A percentile compares a stretch with the other conserved stretches of the same genome.
These are phyloP conservation scores for Mycena sp. DNA, from an alignment of 1,284 basidiomycete species.

Conservation along the genomic window DNA sequence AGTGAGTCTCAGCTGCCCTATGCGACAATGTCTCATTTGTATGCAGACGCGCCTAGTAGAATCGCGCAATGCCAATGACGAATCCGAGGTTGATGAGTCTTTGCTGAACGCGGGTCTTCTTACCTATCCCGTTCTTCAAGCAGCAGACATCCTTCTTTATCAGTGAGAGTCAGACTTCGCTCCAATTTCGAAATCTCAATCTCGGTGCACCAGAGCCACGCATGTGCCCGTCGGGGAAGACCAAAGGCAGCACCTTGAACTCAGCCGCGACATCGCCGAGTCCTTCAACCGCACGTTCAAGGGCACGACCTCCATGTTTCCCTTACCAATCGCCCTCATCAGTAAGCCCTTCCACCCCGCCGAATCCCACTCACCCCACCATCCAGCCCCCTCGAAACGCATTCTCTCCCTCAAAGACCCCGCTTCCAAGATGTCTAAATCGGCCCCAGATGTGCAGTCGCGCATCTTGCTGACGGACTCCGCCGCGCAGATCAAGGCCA, in stretches of 20 bases:
- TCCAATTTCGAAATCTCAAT: constrained; percentile 17
- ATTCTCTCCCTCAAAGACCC: constrained; percentile 90
- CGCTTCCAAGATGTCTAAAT: constrained; percentile 95
- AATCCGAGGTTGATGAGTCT: constrained; percentile 84
- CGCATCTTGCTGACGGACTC: constrained; percentile 90
- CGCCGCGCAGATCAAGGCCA: constrained; percentile 66
- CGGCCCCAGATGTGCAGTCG: constrained; percentile 81
- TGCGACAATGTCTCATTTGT: background rate
- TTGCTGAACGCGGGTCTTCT: constrained; percentile 87
- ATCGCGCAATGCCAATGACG: constrained; percentile 76
- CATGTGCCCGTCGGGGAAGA: constrained; percentile 97
- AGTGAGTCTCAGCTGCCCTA: constrained; percentile 50
- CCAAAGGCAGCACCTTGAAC: constrained; percentile 93
- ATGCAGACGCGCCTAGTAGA: constrained; percentile 78
- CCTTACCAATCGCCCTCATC: constrained; percentile 76
- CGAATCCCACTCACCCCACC: background rate
- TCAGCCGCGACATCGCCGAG: constrained; percentile 86
- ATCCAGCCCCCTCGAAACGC: constrained; percentile 78
- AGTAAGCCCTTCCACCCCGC: constrained; percentile 58
- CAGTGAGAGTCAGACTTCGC: background rate
- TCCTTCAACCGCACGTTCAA: constrained; percentile 81
- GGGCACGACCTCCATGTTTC: constrained; percentile 65
- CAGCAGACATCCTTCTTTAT: constrained; percentile 92
- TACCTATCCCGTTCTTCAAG: constrained; percentile 94
- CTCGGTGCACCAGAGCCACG: constrained; percentile 67